Conservation (phyloP, 2,329 filamentous ascomycete genomes). For the Clarireedia sp. region DNA sequence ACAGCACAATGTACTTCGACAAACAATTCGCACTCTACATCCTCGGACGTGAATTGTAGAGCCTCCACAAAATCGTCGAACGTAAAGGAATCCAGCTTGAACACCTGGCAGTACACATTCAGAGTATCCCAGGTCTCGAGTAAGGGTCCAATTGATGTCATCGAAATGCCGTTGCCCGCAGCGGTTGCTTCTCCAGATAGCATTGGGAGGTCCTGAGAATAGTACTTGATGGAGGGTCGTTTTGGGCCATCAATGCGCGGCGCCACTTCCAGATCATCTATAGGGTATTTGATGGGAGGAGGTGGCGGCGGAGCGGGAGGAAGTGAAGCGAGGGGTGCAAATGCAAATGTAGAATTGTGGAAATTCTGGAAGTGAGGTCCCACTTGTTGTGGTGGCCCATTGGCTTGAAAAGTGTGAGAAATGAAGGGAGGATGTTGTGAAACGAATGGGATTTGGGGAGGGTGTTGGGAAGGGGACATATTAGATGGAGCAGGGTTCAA, state of each 20-base stretch:
- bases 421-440: conserved; percentile 19
- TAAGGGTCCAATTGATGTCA: conserved; percentile 77
- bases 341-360: conserved; percentile 38
- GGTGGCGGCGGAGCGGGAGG: conserved; percentile 56
- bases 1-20: conserved; percentile 88
- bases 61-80: conserved; percentile 94
- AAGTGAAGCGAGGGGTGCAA: conserved; percentile 38
- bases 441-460: conserved; percentile 18
- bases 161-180: conserved; percentile 56
- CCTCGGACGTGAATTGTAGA: conserved; percentile 67
- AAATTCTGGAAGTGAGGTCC: conserved; percentile 31
- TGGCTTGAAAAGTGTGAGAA: conserved; percentile 28
- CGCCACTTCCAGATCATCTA: conserved; percentile 81
- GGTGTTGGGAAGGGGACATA: conserved; percentile 10
- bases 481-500: conserved; percentile 28
- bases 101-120: conserved; percentile 96
- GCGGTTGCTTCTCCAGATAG: conserved; percentile 39
- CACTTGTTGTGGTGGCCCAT: conserved; percentile 26
- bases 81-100: conserved; percentile 90
- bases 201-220: conserved; percentile 57
- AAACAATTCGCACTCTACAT: conserved; percentile 73
- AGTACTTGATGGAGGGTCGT: conserved; percentile 70
- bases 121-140: conserved; percentile 94
- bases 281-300: conserved; percentile 83
- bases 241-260: conserved; percentile 52